Evolutionary conservation across 2,329 filamentous ascomycete species (phyloP).

Genomic region (Xylariaceae sp.): DNA sequence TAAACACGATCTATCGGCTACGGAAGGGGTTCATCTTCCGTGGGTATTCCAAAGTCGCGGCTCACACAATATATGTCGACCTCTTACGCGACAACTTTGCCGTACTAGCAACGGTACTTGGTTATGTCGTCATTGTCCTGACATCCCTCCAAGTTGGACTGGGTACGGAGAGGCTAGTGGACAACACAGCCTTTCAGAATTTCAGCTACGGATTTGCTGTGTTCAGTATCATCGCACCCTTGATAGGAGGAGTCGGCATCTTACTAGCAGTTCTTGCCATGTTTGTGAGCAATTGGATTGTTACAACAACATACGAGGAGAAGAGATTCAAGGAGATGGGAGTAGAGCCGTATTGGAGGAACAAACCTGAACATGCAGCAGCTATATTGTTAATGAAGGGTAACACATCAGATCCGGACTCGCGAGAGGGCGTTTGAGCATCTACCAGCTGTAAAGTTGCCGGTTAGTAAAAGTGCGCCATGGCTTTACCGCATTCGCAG

Average conservation of each 20-base stretch:
- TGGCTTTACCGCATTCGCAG: background rate
- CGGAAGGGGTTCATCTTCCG: conserved; percentile 34
- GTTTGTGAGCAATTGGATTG: conserved; percentile 37
- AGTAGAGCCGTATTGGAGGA: conserved; percentile 38
- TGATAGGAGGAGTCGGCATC: conserved; percentile 32
- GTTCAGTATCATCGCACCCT: conserved; percentile 40
- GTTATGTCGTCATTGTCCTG: conserved; percentile 45
- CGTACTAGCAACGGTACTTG: conserved; percentile 44
- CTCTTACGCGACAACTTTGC: conserved; percentile 49
- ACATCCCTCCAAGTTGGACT: conserved; percentile 42
- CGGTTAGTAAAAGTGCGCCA: background rate
- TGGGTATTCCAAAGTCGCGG: conserved; percentile 37
- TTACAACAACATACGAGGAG: conserved; percentile 34
- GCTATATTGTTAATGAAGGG: background rate
- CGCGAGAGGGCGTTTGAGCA: conserved; percentile 7
- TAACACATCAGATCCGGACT: background rate
- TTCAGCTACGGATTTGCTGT: conserved; percentile 42
- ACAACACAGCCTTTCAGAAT: conserved; percentile 35
- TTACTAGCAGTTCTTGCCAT: conserved; percentile 31
- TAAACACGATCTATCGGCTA: conserved; percentile 51
- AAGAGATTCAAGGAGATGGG: conserved; percentile 39
- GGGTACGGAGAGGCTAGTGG: conserved; percentile 32
- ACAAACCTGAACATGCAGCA: conserved; percentile 6
- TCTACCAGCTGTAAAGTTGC: background rate
- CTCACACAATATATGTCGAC: conserved; percentile 42